Percentiles rank a stretch among this genome's conserved stretches.
Conservation (phyloP, 495 filamentous ascomycete genomes). For the Aspergillus sclerotiicarbonarius region DNA sequence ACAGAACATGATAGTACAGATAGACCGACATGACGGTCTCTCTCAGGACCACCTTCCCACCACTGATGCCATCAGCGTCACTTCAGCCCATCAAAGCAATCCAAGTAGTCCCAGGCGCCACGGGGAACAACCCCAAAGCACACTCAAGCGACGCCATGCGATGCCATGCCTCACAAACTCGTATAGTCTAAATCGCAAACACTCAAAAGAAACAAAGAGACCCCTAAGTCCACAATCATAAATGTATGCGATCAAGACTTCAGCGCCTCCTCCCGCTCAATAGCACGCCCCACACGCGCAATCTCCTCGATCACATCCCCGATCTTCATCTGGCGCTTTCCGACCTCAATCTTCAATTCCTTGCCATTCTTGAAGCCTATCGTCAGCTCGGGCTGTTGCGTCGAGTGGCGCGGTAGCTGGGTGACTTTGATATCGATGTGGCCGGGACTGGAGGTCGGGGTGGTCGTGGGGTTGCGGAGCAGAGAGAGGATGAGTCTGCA, state of each 20-base stretch:
- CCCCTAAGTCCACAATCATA: background rate
- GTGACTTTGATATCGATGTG: slow-evolving; percentile 69
- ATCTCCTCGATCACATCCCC: slow-evolving; percentile 86
- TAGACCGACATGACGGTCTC: background rate
- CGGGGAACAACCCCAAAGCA: background rate
- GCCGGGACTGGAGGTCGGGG: slow-evolving; percentile 68
- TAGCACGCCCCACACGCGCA: slow-evolving; percentile 76
- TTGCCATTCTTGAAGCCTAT: slow-evolving; percentile 66
- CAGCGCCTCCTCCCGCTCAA: slow-evolving; percentile 81
- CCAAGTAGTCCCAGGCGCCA: background rate
- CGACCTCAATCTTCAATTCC: slow-evolving; percentile 62
- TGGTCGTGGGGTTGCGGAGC: slow-evolving; percentile 62
- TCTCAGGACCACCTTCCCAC: background rate
- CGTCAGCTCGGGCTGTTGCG: slow-evolving; percentile 50
- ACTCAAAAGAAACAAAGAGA: slow-evolving; percentile 10
- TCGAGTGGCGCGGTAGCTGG: slow-evolving; percentile 65
- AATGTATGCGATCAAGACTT: slow-evolving; percentile 59
- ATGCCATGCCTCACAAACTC: background rate
- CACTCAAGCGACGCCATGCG: background rate
- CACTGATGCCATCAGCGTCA: background rate
- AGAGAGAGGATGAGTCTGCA: slow-evolving; percentile 82
- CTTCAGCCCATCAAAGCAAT: background rate
- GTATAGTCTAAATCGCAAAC: slow-evolving; percentile 18
- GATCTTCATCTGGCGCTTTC: slow-evolving; percentile 80
- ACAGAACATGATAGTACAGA: slow-evolving; percentile 25